Conservation (phyloP, 2,329 filamentous ascomycete species). For the Cladophialophora yegresii region DNA sequence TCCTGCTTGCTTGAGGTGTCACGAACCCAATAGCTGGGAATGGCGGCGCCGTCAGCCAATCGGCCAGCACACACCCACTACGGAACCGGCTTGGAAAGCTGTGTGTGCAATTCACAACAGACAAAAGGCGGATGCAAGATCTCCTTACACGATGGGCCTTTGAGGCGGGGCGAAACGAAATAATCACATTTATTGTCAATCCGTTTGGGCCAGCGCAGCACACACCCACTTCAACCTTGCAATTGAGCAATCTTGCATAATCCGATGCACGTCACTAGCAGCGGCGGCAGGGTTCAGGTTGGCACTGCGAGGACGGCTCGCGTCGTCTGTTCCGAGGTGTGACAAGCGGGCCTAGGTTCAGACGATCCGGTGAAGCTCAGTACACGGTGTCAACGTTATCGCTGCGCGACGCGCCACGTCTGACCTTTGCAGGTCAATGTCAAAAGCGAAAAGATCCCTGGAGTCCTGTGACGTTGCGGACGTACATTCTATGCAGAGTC, state of each 20-base stretch:
- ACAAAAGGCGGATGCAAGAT: background rate
- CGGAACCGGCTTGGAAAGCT: background rate
- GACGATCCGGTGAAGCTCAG: too few relatives aligned
- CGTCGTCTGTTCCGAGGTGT: slow-evolving; percentile 13
- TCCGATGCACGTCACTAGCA: slow-evolving; percentile 14
- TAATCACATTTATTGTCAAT: background rate
- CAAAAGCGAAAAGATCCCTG: background rate
- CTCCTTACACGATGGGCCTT: background rate
- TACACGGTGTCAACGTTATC: too few relatives aligned
- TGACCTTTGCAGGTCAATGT: too few relatives aligned
- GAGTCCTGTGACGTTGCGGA: background rate
- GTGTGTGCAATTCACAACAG: background rate
- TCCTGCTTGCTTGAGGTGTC: background rate
- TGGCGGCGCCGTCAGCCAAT: background rate
- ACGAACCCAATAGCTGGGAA: slow-evolving; percentile 13
- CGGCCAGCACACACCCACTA: background rate
- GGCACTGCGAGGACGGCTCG: slow-evolving; percentile 13
- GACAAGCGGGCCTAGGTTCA: background rate
- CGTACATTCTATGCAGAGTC: background rate
- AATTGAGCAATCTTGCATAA: slow-evolving; percentile 8
- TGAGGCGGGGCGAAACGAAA: background rate
- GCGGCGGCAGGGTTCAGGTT: background rate
- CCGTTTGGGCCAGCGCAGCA: background rate
- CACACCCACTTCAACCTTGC: background rate
- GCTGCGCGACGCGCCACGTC: too few relatives aligned